Conservation (phyloP, 2,329 filamentous ascomycete genomes). For the Sclerotinia nivalis region DNA sequence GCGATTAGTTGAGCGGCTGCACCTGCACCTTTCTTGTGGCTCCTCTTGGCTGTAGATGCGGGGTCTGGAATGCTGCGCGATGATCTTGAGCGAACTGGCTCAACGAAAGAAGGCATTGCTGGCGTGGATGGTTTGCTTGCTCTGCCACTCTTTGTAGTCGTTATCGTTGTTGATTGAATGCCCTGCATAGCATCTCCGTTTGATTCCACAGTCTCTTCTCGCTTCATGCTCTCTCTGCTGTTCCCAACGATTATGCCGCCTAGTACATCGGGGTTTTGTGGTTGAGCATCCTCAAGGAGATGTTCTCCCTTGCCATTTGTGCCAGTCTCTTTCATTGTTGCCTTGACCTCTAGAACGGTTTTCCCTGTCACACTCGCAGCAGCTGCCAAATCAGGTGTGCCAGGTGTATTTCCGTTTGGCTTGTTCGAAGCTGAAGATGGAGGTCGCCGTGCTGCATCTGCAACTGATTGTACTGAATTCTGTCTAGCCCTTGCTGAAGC, state of each 20-base stretch:
- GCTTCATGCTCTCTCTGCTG: constrained; percentile 50
- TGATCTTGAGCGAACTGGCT: constrained; percentile 54
- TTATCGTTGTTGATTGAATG: constrained; percentile 43
- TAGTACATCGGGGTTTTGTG: constrained; percentile 41
- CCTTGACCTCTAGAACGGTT: constrained; percentile 51
- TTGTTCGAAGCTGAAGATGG: constrained; percentile 63
- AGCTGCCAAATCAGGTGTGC: constrained; percentile 40
- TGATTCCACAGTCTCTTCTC: constrained; percentile 51
- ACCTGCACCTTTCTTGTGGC: constrained; percentile 58
- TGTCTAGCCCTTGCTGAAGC: constrained; percentile 72
- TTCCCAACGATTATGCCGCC: constrained; percentile 39
- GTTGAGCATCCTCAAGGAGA: constrained; percentile 39
- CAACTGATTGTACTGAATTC: constrained; percentile 65
- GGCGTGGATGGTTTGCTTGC: constrained; percentile 68
- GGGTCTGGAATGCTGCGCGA: constrained; percentile 48
- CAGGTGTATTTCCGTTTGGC: constrained; percentile 51
- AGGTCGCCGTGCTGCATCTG: constrained; percentile 57
- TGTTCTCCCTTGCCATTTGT: constrained; percentile 39
- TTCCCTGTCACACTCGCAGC: constrained; percentile 40
- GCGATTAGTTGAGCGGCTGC: constrained; percentile 41
- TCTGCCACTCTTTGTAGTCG: constrained; percentile 62
- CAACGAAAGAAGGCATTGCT: constrained; percentile 59
- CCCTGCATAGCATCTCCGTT: constrained; percentile 46
- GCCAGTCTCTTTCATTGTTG: constrained; percentile 52
- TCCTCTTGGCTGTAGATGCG: constrained; percentile 49